Conservation (phyloP, 208 protist genomes). For the Spongospora subterranea region DNA sequence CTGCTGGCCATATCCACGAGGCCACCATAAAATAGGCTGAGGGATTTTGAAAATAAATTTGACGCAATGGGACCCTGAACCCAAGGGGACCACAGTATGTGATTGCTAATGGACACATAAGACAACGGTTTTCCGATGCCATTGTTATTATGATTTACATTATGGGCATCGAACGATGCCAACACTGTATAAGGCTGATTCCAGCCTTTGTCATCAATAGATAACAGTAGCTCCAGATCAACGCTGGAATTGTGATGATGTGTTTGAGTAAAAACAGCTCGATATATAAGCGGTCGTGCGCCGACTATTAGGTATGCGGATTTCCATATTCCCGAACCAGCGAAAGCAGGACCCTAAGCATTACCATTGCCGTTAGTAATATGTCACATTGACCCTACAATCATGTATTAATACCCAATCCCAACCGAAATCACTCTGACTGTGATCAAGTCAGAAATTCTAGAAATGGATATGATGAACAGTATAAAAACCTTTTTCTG, state of each 20-base stretch:
- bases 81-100: background rate
- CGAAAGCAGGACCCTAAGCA: constrained; percentile 42
- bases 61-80: background rate
- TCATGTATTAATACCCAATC: constrained; percentile 44
- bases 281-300: background rate
- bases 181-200: background rate
- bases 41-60: constrained; percentile 1
- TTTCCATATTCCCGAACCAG: constrained; percentile 46
- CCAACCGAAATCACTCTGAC: constrained; percentile 64
- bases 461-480: background rate
- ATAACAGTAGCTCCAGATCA: background rate
- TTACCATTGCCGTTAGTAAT: background rate
- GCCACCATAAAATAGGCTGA: constrained; percentile 6
- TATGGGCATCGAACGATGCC: constrained; percentile 1
- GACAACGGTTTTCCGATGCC: background rate
- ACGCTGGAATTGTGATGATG: background rate
- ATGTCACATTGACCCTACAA: too few relatives aligned
- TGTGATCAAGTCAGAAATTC: background rate
- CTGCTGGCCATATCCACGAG: constrained; percentile 18
- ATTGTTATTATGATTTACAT: background rate
- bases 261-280: background rate
- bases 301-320: background rate
- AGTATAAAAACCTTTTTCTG: background rate
- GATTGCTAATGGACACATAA: background rate
- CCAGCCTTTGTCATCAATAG: background rate